These are phyloP conservation scores for Mycena polygramma DNA, from an alignment of 768 basidiomycete species.

Conservation along the genomic window DNA sequence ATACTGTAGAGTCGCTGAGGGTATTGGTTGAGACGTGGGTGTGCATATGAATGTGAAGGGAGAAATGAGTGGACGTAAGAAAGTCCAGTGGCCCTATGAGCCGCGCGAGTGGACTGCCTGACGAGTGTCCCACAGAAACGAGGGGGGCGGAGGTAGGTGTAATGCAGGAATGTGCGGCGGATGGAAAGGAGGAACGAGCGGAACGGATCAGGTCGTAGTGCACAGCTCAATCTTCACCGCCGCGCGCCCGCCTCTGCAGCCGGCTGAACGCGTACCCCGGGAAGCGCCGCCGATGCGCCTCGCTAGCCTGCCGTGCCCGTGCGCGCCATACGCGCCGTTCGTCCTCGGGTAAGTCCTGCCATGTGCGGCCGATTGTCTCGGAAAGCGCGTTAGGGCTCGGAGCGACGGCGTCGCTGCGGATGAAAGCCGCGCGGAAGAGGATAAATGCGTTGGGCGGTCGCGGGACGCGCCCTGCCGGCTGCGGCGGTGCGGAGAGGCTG, in stretches of 20 bases:
- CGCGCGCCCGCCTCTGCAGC: slow-evolving; percentile 47
- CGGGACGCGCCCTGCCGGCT: slow-evolving; percentile 67
- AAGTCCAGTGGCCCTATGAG: too few relatives aligned
- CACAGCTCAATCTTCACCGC: background rate
- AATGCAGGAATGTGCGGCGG: too few relatives aligned
- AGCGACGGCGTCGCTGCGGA: slow-evolving; percentile 82
- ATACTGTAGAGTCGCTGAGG: too few relatives aligned
- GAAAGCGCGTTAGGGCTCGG: slow-evolving; percentile 87
- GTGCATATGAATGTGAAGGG: too few relatives aligned
- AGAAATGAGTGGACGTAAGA: too few relatives aligned
- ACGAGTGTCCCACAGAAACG: too few relatives aligned
- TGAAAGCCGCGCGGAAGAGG: slow-evolving; percentile 87
- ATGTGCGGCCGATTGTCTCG: slow-evolving; percentile 87
- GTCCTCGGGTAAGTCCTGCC: slow-evolving; percentile 82
- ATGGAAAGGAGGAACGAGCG: too few relatives aligned
- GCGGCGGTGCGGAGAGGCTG: slow-evolving; percentile 19
- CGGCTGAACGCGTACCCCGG: slow-evolving; percentile 84
- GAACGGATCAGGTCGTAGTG: too few relatives aligned
- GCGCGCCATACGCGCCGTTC: slow-evolving; percentile 83
- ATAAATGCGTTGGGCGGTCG: slow-evolving; percentile 91
- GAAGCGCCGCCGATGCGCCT: slow-evolving; percentile 80
- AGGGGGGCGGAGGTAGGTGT: too few relatives aligned
- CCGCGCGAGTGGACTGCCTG: too few relatives aligned
- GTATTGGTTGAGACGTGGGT: too few relatives aligned
- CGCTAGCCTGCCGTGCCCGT: slow-evolving; percentile 77